A percentile compares a stretch with the other conserved stretches of the same genome.
These are phyloP conservation scores for Astrocystis sublimbata DNA, from an alignment of 495 filamentous ascomycete genomes.

Conservation along the genomic window DNA sequence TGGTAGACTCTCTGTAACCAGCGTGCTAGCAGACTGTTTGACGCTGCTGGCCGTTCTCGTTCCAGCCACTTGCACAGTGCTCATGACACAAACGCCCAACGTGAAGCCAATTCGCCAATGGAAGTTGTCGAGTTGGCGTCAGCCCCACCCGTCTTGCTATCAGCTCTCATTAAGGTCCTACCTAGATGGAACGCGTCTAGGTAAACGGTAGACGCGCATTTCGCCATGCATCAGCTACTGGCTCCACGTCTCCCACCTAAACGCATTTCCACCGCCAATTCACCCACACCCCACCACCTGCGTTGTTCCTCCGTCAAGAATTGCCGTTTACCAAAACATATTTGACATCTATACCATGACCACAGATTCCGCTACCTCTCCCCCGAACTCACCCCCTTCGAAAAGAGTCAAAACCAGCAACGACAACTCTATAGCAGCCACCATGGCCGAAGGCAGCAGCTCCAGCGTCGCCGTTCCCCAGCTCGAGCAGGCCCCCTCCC, in stretches of 20 bases:
- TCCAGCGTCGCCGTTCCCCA: conserved; percentile 37
- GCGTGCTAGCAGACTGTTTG: not conserved
- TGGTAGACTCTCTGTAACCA: not conserved
- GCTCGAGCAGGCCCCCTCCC: conserved; percentile 49
- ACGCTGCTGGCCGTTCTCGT: not conserved
- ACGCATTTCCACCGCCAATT: not conserved
- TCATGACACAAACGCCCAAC: too few relatives aligned
- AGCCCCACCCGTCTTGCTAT: not conserved
- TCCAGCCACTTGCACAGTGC: not conserved
- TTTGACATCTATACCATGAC: conserved; percentile 51
- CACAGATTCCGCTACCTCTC: conserved; percentile 45
- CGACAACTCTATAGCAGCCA: conserved; percentile 13
- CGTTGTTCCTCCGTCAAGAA: not conserved
- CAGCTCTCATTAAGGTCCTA: conserved; percentile 24
- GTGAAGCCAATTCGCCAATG: conserved; percentile 20
- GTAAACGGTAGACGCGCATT: conserved; percentile 27
- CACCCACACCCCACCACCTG: not conserved
- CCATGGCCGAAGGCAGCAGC: conserved; percentile 25
- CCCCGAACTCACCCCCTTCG: conserved; percentile 47
- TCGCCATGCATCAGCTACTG: conserved; percentile 15
- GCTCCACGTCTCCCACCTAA: not conserved
- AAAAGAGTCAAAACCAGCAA: conserved; percentile 49
- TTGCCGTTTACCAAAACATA: not conserved
- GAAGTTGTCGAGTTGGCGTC: not conserved
- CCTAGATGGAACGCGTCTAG: too few relatives aligned